These are phyloP conservation scores for Neurospora sp. DNA, from an alignment of 495 filamentous ascomycete genomes.

Conservation along the genomic window DNA sequence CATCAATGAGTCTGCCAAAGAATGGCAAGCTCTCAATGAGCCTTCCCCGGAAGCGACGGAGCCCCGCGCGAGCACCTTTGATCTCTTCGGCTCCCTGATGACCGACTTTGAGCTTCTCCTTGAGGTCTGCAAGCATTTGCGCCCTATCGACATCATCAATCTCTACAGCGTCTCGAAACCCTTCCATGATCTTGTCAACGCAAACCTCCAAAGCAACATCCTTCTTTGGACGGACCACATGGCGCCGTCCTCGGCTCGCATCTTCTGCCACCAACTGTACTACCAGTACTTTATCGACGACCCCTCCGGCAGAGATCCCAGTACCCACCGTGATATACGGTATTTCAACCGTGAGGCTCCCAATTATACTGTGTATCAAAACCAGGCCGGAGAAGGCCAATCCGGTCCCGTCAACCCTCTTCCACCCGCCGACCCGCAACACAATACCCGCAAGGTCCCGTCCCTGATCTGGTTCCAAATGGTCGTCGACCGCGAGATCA, in stretches of 20 bases:
- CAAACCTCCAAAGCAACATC: conserved; percentile 30
- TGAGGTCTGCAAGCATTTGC: conserved; percentile 39
- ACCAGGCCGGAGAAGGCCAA: neutral
- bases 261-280: conserved; percentile 46
- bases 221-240: conserved; percentile 16
- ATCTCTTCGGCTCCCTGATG: conserved; percentile 41
- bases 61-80: conserved; percentile 19
- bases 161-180: conserved; percentile 48
- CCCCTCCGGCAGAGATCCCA: conserved; percentile 23
- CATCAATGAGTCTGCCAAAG: conserved; percentile 3
- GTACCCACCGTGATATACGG: conserved; percentile 8
- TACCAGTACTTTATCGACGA: conserved; percentile 38
- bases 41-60: neutral
- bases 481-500: conserved; percentile 18
- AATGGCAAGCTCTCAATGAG: conserved; percentile 1
- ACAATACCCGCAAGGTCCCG: conserved; percentile 14
- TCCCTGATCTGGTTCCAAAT: conserved; percentile 22
- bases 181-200: conserved; percentile 45
- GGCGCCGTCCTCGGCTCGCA: conserved; percentile 32
- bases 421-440: neutral
- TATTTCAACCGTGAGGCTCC: conserved; percentile 4
- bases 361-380: neutral
- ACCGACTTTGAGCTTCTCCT: conserved; percentile 38
- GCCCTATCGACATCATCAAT: conserved; percentile 37
- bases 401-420: conserved; percentile 1